Conservation (phyloP, 345 rosid species). For the Arabis hirsuta region DNA sequence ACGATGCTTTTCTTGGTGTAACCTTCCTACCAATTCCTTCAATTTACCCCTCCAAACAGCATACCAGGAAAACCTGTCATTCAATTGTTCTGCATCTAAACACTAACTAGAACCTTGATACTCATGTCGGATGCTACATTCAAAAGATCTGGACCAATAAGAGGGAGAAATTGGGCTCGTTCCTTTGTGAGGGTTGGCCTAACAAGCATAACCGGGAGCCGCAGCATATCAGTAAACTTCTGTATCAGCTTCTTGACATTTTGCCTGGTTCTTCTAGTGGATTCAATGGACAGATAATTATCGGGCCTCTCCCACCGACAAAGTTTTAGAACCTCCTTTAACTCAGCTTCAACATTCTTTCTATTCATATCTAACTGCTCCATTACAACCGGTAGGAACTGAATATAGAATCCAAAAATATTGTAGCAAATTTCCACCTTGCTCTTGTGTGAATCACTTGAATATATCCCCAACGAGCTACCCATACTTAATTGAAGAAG, state of each 20-base stretch:
- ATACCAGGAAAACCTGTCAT: slow-evolving; percentile 64
- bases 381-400: slow-evolving; percentile 75
- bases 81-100: slow-evolving; percentile 51
- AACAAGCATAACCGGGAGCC: slow-evolving; percentile 69
- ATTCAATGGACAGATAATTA: slow-evolving; percentile 57
- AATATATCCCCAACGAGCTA: slow-evolving; percentile 56
- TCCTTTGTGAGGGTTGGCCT: slow-evolving; percentile 56
- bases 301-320: slow-evolving; percentile 82
- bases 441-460: slow-evolving; percentile 62
- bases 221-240: slow-evolving; percentile 70
- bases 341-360: slow-evolving; percentile 60
- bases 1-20: slow-evolving; percentile 44
- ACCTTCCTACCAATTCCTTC: slow-evolving; percentile 41
- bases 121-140: slow-evolving; percentile 48
- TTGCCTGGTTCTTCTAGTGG: slow-evolving; percentile 66
- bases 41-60: slow-evolving; percentile 57
- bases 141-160: slow-evolving; percentile 47
- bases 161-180: slow-evolving; percentile 47
- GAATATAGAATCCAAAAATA: slow-evolving; percentile 79
- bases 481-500: slow-evolving; percentile 73
- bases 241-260: slow-evolving; percentile 76
- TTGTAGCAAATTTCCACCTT: slow-evolving; percentile 76
- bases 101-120: slow-evolving; percentile 41
- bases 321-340: slow-evolving; percentile 69
- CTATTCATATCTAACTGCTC: slow-evolving; percentile 62